Evolutionary conservation across 1,284 basidiomycete species (phyloP).

Genomic region (Cutaneotrichosporon daszewskae): DNA sequence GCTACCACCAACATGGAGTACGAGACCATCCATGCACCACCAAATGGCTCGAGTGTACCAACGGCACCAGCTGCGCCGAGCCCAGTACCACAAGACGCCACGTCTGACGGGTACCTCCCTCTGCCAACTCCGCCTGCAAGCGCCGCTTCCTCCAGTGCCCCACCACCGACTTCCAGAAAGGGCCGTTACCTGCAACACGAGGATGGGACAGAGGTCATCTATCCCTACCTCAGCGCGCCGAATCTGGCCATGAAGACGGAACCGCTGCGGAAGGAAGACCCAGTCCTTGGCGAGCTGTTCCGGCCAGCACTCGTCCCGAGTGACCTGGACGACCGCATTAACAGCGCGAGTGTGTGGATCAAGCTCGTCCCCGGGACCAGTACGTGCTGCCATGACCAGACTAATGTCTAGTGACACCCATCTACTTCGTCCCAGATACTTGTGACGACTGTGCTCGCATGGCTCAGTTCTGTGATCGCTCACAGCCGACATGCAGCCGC

Average conservation of each 20-base stretch:
- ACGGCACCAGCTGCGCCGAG: too few species aligned
- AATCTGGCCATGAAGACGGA: neutral
- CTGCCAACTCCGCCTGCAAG: too few species aligned
- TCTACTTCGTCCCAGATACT: constrained; percentile 33
- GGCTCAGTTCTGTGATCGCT: constrained; percentile 29
- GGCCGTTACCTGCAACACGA: neutral
- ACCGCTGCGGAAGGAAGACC: neutral
- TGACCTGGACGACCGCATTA: constrained; percentile 31
- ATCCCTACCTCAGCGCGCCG: neutral
- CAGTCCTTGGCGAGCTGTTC: constrained; percentile 20
- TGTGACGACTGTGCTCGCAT: constrained; percentile 27
- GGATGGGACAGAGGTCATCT: neutral
- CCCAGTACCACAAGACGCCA: too few species aligned
- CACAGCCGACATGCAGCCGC: constrained; percentile 25
- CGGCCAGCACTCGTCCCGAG: constrained; percentile 29
- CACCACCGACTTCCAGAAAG: too few species aligned
- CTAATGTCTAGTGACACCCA: constrained; percentile 21
- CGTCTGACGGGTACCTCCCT: too few species aligned
- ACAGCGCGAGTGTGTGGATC: constrained; percentile 33
- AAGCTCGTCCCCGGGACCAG: constrained; percentile 6
- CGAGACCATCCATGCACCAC: neutral
- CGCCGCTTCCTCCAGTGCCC: too few species aligned
- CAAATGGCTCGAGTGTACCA: too few species aligned
- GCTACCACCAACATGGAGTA: neutral
- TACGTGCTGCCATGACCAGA: neutral